Evolutionary conservation across 148 eudicot genomes (phyloP).

Genomic region (Selenicereus undatus): DNA sequence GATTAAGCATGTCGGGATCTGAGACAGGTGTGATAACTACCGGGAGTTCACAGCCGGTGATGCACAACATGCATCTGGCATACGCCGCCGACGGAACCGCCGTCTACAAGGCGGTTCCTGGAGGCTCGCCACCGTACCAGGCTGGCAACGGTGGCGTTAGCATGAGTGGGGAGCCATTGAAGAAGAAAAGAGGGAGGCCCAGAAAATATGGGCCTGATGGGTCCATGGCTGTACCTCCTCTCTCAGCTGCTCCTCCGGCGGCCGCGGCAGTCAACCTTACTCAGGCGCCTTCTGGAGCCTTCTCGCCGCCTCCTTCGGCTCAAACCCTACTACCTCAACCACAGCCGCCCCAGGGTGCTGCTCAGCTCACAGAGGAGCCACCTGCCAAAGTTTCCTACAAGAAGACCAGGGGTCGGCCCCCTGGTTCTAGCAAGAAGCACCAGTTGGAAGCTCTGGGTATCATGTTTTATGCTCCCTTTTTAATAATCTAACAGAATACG

Average conservation of each 20-base stretch:
- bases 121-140: conserved; percentile 15
- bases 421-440: conserved; percentile 38
- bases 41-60: conserved; percentile 14
- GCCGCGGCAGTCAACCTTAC: conserved; percentile 6
- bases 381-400: conserved; percentile 6
- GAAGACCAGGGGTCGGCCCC: conserved; percentile 49
- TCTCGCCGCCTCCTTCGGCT: conserved; percentile 15
- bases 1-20: conserved; percentile 26
- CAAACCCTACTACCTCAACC: not conserved
- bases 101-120: conserved; percentile 31
- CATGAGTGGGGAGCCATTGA: conserved; percentile 20
- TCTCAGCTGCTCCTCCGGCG: conserved; percentile 11
- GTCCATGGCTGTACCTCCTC: conserved; percentile 20
- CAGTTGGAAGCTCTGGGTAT: conserved; percentile 30
- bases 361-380: conserved; percentile 7
- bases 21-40: conserved; percentile 23
- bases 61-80: conserved; percentile 33
- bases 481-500: not conserved
- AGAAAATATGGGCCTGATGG: conserved; percentile 47
- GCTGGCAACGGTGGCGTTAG: conserved; percentile 13
- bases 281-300: conserved; percentile 14
- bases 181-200: conserved; percentile 53
- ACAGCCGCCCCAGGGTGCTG: not conserved
- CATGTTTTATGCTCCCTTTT: not conserved
- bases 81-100: conserved; percentile 28